These are phyloP conservation scores for Mycena vitilis DNA, from an alignment of 768 basidiomycete genomes.

Conservation along the genomic window DNA sequence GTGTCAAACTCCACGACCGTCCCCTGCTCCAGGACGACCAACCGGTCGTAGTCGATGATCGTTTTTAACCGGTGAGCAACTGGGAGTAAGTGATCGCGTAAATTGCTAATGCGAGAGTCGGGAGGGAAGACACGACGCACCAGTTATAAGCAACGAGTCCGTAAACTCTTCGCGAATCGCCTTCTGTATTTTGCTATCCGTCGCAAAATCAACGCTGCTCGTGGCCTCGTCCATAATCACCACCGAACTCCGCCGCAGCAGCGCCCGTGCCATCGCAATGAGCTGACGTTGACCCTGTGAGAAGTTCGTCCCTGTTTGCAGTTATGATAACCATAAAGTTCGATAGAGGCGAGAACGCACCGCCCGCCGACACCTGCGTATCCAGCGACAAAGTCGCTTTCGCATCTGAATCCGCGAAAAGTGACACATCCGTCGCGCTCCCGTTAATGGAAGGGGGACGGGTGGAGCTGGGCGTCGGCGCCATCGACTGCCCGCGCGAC, in stretches of 20 bases:
- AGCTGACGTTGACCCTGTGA: slow-evolving; percentile 93
- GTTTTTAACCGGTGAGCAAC: slow-evolving; percentile 83
- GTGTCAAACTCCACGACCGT: slow-evolving; percentile 65
- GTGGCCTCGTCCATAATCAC: slow-evolving; percentile 88
- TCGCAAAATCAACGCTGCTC: slow-evolving; percentile 84
- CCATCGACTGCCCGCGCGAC: slow-evolving; percentile 60
- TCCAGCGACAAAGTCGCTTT: slow-evolving; percentile 74
- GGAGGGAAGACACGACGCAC: slow-evolving; percentile 51
- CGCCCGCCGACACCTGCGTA: slow-evolving; percentile 86
- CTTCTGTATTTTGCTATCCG: slow-evolving; percentile 90
- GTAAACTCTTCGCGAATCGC: slow-evolving; percentile 90
- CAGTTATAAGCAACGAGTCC: slow-evolving; percentile 77
- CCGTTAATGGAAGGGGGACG: slow-evolving; percentile 54
- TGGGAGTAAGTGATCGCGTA: slow-evolving; percentile 34
- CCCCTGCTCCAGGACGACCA: slow-evolving; percentile 85
- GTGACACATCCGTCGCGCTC: slow-evolving; percentile 44
- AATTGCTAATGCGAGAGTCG: not conserved
- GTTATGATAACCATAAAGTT: too few relatives aligned
- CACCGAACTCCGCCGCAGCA: slow-evolving; percentile 76
- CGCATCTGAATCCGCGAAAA: slow-evolving; percentile 65
- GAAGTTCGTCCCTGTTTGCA: slow-evolving; percentile 72
- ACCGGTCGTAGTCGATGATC: slow-evolving; percentile 83
- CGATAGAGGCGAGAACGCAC: too few relatives aligned
- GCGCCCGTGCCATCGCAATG: slow-evolving; percentile 86
- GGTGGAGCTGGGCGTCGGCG: slow-evolving; percentile 59